A percentile compares a stretch with the other conserved stretches of the same genome.
phyloP scores from a whole-genome alignment of 1,284 basidiomycete genomes.

The Puccinia polysora region DNA sequence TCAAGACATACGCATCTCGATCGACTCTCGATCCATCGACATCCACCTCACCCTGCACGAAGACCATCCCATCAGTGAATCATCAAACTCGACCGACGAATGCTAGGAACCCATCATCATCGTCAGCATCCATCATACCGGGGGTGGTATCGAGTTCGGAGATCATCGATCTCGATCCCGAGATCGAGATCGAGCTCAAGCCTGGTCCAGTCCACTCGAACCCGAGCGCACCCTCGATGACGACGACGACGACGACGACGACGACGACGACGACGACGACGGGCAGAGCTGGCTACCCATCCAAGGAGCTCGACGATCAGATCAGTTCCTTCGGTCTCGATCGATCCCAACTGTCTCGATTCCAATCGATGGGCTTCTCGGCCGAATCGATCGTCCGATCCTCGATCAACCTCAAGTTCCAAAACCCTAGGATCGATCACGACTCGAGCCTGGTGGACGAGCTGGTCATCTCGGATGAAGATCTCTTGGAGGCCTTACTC shows the following conservation, averaged over 20 bases:
- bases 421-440: slow-evolving; percentile 1
- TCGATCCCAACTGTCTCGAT: slow-evolving; percentile 56
- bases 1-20: slow-evolving; percentile 50
- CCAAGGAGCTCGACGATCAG: slow-evolving; percentile 47
- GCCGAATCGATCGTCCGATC: slow-evolving; percentile 9
- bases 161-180: too few species aligned
- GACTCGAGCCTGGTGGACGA: too few species aligned
- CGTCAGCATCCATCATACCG: too few species aligned
- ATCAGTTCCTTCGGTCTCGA: slow-evolving; percentile 56
- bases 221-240: not conserved
- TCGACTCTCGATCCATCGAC: too few species aligned
- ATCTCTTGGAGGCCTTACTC: slow-evolving; percentile 15
- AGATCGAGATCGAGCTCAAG: not conserved
- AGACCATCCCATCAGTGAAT: too few species aligned
- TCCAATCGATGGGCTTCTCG: slow-evolving; percentile 56
- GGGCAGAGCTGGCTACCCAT: not conserved
- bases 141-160: slow-evolving; percentile 59
- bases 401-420: slow-evolving; percentile 20
- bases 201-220: not conserved
- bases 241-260: not conserved
- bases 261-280: not conserved
- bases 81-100: too few species aligned
- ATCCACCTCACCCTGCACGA: too few species aligned
- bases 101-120: not conserved
- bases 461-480: slow-evolving; percentile 7